Evolutionary conservation across 2,329 filamentous ascomycete species (phyloP).

Genomic region (Rosellinia necatrix): DNA sequence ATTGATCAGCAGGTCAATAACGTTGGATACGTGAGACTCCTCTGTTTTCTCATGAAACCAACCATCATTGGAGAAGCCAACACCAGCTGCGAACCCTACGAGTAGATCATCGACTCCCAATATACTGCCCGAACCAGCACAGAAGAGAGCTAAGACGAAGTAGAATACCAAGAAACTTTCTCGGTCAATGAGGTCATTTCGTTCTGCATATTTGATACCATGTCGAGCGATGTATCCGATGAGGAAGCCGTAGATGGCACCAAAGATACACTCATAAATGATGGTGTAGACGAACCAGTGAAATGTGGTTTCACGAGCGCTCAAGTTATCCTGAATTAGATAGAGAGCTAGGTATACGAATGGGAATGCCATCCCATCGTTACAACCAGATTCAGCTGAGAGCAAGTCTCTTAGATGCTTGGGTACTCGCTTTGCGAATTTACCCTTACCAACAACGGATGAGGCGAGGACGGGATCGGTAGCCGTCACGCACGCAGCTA

Average conservation of each 20-base stretch:
- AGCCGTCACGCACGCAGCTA: constrained; percentile 92
- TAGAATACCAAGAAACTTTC: constrained; percentile 99
- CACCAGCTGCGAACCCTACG: constrained; percentile 91
- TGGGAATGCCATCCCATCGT: constrained; percentile 99
- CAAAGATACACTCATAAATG: constrained; percentile 94
- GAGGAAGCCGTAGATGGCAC: constrained; percentile 82
- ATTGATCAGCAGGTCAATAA: constrained; percentile 96
- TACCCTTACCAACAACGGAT: constrained; percentile 97
- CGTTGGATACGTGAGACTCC: constrained; percentile 98
- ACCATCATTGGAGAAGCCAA: constrained; percentile 99
- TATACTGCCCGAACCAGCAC: constrained; percentile 88
- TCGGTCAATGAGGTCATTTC: constrained; percentile 83
- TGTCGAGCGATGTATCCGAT: constrained; percentile 91
- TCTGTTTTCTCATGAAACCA: constrained; percentile 99
- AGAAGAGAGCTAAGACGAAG: constrained; percentile 94
- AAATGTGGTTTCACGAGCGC: constrained; percentile 71
- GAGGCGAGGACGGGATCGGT: constrained; percentile 97
- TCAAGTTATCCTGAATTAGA: constrained; percentile 77
- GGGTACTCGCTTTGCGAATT: constrained; percentile 95
- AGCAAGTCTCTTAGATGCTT: constrained; percentile 96
- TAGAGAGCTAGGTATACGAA: constrained; percentile 95
- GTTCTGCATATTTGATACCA: constrained; percentile 85
- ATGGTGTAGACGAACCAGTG: constrained; percentile 91
- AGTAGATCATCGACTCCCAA: constrained; percentile 92
- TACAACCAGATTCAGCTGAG: constrained; percentile 96